Percentiles rank a stretch among this genome's conserved stretches.
phyloP scores from a whole-genome alignment of 768 basidiomycete species.

The Phallus indusiatus region DNA sequence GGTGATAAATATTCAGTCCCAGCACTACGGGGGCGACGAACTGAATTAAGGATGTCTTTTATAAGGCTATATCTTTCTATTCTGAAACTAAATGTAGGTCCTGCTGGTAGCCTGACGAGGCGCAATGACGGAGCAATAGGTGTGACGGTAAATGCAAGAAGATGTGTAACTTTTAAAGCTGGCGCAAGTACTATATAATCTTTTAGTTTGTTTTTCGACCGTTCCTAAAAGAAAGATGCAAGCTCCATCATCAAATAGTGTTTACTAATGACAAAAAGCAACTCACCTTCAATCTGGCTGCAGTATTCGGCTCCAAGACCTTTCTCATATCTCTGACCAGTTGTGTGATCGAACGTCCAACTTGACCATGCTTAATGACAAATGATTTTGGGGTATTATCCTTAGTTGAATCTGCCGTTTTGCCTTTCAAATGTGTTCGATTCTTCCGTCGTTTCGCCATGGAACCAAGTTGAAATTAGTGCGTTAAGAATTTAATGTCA shows the following conservation, averaged over 20 bases:
- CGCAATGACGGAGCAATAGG: slow-evolving; percentile 78
- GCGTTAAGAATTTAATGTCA: too few relatives aligned
- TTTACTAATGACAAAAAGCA: slow-evolving; percentile 13
- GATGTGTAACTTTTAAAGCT: slow-evolving; percentile 80
- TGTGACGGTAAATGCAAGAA: slow-evolving; percentile 86
- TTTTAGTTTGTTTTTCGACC: slow-evolving; percentile 80
- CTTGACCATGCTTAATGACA: slow-evolving; percentile 92
- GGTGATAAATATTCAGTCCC: slow-evolving; percentile 87
- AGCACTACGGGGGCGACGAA: slow-evolving; percentile 59
- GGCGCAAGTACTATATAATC: slow-evolving; percentile 93
- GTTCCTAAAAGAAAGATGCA: slow-evolving; percentile 51
- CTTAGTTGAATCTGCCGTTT: slow-evolving; percentile 24
- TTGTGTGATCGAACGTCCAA: slow-evolving; percentile 77
- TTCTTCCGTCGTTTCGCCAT: slow-evolving; percentile 76
- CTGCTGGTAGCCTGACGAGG: slow-evolving; percentile 77
- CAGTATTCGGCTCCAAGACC: slow-evolving; percentile 98
- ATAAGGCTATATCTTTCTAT: slow-evolving; percentile 88
- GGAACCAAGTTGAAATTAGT: neutral
- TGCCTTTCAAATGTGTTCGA: slow-evolving; percentile 70
- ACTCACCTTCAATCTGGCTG: slow-evolving; percentile 75
- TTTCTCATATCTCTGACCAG: slow-evolving; percentile 89
- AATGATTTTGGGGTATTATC: slow-evolving; percentile 74
- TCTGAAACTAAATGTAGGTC: slow-evolving; percentile 90
- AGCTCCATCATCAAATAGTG: slow-evolving; percentile 7
- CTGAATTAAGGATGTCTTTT: slow-evolving; percentile 67